Conservation (phyloP, 176 grass and related monocot species). For the Aegilops longissima region DNA sequence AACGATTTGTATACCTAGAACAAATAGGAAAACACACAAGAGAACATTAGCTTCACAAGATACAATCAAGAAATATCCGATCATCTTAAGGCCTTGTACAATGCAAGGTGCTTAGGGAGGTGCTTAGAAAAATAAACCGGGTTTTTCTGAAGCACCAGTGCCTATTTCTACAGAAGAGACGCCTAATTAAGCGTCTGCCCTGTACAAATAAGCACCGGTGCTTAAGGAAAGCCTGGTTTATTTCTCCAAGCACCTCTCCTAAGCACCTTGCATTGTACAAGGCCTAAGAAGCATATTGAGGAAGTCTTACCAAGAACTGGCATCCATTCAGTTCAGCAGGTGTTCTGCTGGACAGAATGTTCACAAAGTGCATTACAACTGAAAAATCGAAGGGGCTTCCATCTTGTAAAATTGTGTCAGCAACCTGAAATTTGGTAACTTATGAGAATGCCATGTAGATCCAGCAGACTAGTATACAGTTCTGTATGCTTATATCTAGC, state of each 20-base stretch:
- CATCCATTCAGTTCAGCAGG: slow-evolving; percentile 59
- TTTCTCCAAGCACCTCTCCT: no score
- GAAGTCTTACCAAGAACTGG: slow-evolving; percentile 64
- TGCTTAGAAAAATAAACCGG: no score
- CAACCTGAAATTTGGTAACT: slow-evolving; percentile 55
- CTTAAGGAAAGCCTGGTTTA: no score
- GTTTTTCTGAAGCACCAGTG: no score
- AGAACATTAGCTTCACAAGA: slow-evolving; percentile 33
- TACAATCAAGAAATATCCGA: not conserved
- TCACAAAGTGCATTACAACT: slow-evolving; percentile 81
- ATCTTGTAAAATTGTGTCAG: slow-evolving; percentile 77
- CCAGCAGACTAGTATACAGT: not conserved
- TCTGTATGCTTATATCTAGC: slow-evolving; percentile 23
- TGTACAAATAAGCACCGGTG: no score
- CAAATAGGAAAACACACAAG: slow-evolving; percentile 26
- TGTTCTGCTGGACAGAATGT: slow-evolving; percentile 66
- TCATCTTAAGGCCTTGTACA: not conserved
- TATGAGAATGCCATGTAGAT: not conserved
- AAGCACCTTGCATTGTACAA: no score
- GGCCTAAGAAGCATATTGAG: not conserved
- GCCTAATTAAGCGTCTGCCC: no score
- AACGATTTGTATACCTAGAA: slow-evolving; percentile 89
- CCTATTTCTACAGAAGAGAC: no score
- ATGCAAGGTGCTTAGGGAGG: no score
- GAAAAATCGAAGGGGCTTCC: slow-evolving; percentile 68